Evolutionary conservation across 306 rosid species (phyloP).

Genomic region (Rubus idaeus): DNA sequence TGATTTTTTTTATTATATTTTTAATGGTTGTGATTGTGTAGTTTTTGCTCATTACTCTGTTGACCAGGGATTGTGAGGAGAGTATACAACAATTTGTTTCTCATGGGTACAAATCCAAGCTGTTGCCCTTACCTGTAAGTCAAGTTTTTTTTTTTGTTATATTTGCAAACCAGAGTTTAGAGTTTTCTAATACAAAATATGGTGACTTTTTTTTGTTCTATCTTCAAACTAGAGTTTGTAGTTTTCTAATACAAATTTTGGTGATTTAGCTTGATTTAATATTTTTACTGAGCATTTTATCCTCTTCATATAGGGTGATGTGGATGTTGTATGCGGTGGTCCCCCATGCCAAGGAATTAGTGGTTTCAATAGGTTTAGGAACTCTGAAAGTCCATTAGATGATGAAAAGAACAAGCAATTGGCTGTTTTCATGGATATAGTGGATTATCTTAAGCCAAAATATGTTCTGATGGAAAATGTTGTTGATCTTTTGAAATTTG

Average conservation of each 20-base stretch:
- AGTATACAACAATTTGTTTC: slow-evolving; percentile 49
- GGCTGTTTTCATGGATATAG: slow-evolving; percentile 62
- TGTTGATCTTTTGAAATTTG: slow-evolving; percentile 64
- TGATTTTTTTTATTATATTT: neutral
- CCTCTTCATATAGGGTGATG: slow-evolving; percentile 57
- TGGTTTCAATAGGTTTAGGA: slow-evolving; percentile 76
- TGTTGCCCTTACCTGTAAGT: slow-evolving; percentile 69
- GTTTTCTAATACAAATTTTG: too few species aligned
- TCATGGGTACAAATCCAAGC: slow-evolving; percentile 39
- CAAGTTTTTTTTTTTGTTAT: too few species aligned
- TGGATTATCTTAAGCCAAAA: slow-evolving; percentile 57
- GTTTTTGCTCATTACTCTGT: neutral
- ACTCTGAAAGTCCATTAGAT: slow-evolving; percentile 41
- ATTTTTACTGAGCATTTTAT: neutral
- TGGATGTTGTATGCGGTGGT: slow-evolving; percentile 81
- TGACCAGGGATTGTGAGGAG: slow-evolving; percentile 54
- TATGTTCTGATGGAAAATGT: slow-evolving; percentile 85
- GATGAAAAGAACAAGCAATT: slow-evolving; percentile 64
- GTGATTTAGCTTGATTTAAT: neutral
- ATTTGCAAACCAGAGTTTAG: neutral
- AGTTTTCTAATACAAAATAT: too few species aligned
- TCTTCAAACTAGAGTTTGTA: neutral
- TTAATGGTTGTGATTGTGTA: neutral
- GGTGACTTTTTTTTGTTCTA: neutral
- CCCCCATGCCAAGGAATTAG: slow-evolving; percentile 94